Percentiles rank a stretch among this genome's conserved stretches.
Conservation (phyloP, 1,284 basidiomycete species). For the Heliocybe sulcata region DNA sequence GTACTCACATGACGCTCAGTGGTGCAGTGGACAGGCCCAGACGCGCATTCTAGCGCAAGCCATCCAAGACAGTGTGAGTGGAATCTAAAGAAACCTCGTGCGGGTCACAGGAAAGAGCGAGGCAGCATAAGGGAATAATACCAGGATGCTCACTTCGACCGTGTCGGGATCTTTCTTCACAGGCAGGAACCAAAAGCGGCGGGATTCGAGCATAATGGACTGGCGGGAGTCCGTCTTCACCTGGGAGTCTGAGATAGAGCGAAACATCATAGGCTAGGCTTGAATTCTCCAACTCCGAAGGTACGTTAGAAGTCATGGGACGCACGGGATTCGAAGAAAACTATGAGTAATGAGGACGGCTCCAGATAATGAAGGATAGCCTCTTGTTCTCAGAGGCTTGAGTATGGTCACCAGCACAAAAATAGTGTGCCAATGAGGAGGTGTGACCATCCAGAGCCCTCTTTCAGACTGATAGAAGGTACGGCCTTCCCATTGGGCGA, state of each 20-base stretch:
- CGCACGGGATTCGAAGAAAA: background rate
- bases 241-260: background rate
- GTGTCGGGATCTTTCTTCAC: background rate
- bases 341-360: background rate
- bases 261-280: background rate
- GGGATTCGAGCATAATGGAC: too few relatives aligned
- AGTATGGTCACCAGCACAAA: background rate
- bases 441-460: background rate
- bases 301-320: background rate
- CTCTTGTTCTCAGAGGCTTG: background rate
- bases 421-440: background rate
- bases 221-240: background rate
- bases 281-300: background rate
- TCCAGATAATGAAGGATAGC: background rate
- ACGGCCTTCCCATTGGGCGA: background rate
- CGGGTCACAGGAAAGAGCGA: background rate
- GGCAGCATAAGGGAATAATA: background rate
- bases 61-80: background rate
- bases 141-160: background rate
- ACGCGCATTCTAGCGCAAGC: background rate
- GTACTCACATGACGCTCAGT: background rate
- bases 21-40: background rate
- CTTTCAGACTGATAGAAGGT: background rate
- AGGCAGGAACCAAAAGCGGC: background rate
- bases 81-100: background rate